phyloP scores from a whole-genome alignment of 148 eudicot species.

The Vaccinium darrowii region DNA sequence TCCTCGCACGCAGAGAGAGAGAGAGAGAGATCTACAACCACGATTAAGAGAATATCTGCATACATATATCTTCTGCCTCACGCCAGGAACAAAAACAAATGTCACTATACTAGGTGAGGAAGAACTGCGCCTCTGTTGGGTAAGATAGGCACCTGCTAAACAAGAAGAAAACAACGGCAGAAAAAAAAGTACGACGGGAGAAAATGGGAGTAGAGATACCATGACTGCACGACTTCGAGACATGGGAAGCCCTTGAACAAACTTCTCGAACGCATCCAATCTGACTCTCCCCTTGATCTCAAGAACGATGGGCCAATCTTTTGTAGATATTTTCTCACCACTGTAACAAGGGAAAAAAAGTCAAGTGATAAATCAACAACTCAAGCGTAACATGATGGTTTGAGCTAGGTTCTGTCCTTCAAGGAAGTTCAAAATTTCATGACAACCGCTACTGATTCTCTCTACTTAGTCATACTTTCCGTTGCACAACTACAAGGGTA shows the following conservation, averaged over 20 bases:
- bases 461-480: neutral
- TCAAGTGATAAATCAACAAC: slow-evolving; percentile 4
- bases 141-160: neutral
- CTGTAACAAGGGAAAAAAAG: slow-evolving; percentile 41
- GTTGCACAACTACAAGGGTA: neutral
- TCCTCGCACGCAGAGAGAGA: neutral
- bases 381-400: neutral
- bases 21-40: neutral
- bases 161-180: neutral
- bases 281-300: slow-evolving; percentile 94
- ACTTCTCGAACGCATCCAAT: slow-evolving; percentile 86
- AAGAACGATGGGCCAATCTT: slow-evolving; percentile 72
- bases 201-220: slow-evolving; percentile 48
- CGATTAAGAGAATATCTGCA: neutral
- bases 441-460: neutral
- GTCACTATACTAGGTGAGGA: neutral
- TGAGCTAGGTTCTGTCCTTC: neutral
- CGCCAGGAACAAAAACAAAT: slow-evolving; percentile 13
- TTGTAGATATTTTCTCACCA: slow-evolving; percentile 73
- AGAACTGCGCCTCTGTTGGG: neutral
- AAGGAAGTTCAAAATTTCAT: neutral
- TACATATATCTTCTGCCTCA: neutral
- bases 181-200: slow-evolving; percentile 16
- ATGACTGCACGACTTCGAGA: slow-evolving; percentile 95
- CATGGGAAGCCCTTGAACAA: slow-evolving; percentile 85